A percentile compares a stretch with the other conserved stretches of the same genome.
Evolutionary conservation across 2,329 filamentous ascomycete species (phyloP).

Genomic region (Alternaria hordeiaustralica): DNA sequence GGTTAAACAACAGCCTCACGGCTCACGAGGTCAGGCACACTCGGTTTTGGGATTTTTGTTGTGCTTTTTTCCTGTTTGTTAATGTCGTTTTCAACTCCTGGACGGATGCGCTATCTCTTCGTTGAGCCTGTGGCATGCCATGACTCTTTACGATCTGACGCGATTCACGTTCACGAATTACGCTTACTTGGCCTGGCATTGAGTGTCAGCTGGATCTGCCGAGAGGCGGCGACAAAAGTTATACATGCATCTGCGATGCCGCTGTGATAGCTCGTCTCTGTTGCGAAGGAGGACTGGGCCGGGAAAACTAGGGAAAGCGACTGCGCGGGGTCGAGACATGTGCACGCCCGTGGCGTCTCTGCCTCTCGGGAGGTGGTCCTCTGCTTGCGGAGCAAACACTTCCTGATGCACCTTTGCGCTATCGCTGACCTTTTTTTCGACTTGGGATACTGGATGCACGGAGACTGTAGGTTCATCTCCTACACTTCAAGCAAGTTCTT

Average conservation of each 20-base stretch:
- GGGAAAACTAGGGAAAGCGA: conserved; percentile 8
- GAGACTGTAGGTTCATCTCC: conserved; percentile 61
- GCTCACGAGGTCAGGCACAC: conserved; percentile 50
- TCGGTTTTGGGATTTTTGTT: conserved; percentile 45
- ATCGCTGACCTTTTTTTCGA: conserved; percentile 28
- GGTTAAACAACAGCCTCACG: conserved; percentile 51
- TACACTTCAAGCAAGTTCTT: conserved; percentile 58
- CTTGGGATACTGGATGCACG: conserved; percentile 19
- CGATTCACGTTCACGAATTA: conserved; percentile 35
- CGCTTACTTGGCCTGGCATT: conserved; percentile 46
- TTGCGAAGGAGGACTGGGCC: conserved; percentile 23
- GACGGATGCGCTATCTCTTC: conserved; percentile 45
- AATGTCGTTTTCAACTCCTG: conserved; percentile 45
- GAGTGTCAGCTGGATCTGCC: conserved; percentile 48
- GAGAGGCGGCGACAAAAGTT: conserved; percentile 49
- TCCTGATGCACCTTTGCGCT: conserved; percentile 45
- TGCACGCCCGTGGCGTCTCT: conserved; percentile 41
- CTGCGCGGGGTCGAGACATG: conserved; percentile 34
- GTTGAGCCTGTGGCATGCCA: conserved; percentile 48
- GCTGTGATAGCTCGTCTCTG: conserved; percentile 43
- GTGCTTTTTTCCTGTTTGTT: conserved; percentile 47
- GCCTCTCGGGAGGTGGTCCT: conserved; percentile 40
- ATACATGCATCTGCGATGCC: conserved; percentile 49
- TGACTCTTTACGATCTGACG: conserved; percentile 38
- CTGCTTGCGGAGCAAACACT: conserved; percentile 49